Evolutionary conservation across 1,284 basidiomycete genomes (phyloP), one percentile per base, ranked within the genome.

Genomic region (Cutaneotrichosporon sp.): DNA sequence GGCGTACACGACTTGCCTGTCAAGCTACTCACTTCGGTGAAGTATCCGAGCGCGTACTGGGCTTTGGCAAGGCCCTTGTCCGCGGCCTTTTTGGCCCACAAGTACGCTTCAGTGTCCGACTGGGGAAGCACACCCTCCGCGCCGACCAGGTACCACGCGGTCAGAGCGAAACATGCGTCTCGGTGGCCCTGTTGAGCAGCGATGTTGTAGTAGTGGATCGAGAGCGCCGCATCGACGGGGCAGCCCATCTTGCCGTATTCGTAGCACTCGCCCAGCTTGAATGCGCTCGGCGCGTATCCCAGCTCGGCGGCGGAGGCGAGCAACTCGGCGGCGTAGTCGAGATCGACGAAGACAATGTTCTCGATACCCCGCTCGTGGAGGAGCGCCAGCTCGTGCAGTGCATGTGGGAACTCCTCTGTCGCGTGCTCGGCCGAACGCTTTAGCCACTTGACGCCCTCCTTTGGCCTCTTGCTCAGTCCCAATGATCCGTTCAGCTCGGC

Each of bases 121-220:
- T 98, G 96, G 1, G 94, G 94, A 26, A 98, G 81, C 8, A 98
- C 92, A 41, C 94, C 94, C 0, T 93, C 90, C 6, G 93, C 97
- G 49, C 96, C 96, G 56, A 98, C 94, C 59, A 98, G 85, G 70
- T 98, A 98, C 94, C 94, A 98, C 9, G 94, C 93, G 10, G 94
- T 97, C 31, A 98, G 80, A 3, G 94, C 94, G 70, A 98, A 98
- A 75, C 93, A 97, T 0, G 94, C 92, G 68, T 98, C 94, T 17
- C 88, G 86, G 71, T 98, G 96, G 64, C 86, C 86, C 77, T 97
- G 93, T 72, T 97, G 94, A 3, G 94, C 96, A 22, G 93, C 92
- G 62, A 97, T 96, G 68, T 97, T 93, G 91, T 98, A 98, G 77
- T 97, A 98, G 77, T 98, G 94, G 66, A 98, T 98, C 45, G 89